A percentile compares a stretch with the other conserved stretches of the same genome.
phyloP scores from a whole-genome alignment of 2,329 filamentous ascomycete genomes.

The Venturia carpophila region DNA sequence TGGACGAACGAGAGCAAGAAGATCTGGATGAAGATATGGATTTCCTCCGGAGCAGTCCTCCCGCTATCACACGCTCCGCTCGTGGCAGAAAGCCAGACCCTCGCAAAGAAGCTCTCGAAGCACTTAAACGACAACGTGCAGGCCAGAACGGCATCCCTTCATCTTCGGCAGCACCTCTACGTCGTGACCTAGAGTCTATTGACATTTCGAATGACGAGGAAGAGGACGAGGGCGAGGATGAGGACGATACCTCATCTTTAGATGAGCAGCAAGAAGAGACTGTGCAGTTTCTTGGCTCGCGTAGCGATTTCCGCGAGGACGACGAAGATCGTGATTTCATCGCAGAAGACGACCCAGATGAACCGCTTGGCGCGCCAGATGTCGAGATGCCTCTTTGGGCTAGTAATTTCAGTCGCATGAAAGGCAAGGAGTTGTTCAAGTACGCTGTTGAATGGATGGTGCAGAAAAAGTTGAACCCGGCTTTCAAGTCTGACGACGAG shows the following conservation, averaged over 20 bases:
- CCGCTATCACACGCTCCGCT: neutral
- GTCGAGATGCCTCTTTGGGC: conserved; percentile 60
- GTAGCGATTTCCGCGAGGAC: conserved; percentile 44
- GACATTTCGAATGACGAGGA: conserved; percentile 25
- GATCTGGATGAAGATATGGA: conserved; percentile 18
- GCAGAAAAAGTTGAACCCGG: conserved; percentile 67
- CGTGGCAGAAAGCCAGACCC: conserved; percentile 27
- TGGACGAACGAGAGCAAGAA: conserved; percentile 15
- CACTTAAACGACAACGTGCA: conserved; percentile 36
- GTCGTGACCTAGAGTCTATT: conserved; percentile 23
- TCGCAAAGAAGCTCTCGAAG: conserved; percentile 37
- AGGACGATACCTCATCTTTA: conserved; percentile 19
- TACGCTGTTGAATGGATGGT: conserved; percentile 74
- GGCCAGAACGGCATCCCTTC: conserved; percentile 25
- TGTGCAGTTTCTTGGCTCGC: conserved; percentile 24
- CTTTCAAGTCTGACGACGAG: conserved; percentile 54
- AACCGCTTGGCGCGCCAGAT: conserved; percentile 42
- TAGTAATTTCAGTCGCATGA: conserved; percentile 57
- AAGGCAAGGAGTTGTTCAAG: conserved; percentile 63
- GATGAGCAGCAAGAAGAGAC: conserved; percentile 20
- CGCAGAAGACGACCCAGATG: conserved; percentile 52
- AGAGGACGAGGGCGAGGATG: conserved; percentile 25
- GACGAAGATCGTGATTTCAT: conserved; percentile 58
- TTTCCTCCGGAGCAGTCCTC: conserved; percentile 16
- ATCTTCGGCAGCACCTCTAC: conserved; percentile 24